These are phyloP conservation scores for Colletotrichum tabaci DNA, from an alignment of 2,329 filamentous ascomycete genomes.

Conservation along the genomic window DNA sequence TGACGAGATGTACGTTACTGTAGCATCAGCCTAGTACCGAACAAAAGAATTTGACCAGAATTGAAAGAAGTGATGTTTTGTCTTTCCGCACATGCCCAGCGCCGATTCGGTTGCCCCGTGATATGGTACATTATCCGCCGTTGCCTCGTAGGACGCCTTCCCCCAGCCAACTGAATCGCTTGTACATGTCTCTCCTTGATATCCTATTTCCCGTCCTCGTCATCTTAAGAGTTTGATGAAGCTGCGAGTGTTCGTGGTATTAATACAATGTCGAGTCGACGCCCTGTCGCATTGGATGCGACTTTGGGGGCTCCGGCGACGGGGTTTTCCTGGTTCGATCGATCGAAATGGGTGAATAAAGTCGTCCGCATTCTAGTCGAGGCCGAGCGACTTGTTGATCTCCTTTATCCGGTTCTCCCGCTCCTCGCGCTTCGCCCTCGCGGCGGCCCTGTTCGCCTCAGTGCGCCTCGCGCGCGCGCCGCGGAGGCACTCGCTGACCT, in stretches of 20 bases:
- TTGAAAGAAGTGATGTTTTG: not conserved
- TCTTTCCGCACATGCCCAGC: not conserved
- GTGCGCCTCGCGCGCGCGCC: constrained; percentile 85
- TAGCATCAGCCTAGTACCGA: not conserved
- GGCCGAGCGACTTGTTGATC: constrained; percentile 63
- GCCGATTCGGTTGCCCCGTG: not conserved
- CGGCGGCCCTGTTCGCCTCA: constrained; percentile 79
- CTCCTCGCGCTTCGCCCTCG: constrained; percentile 79
- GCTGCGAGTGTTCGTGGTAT: constrained; percentile 11
- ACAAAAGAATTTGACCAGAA: not conserved
- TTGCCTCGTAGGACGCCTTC: constrained; percentile 15
- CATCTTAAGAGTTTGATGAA: not conserved
- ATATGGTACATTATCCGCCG: constrained; percentile 1
- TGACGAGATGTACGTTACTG: not conserved
- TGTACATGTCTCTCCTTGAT: not conserved
- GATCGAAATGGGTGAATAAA: not conserved
- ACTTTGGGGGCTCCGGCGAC: no score
- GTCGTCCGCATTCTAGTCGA: constrained; percentile 42
- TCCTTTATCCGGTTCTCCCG: constrained; percentile 79
- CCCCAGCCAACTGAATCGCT: not conserved
- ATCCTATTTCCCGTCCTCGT: not conserved
- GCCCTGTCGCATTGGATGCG: no score
- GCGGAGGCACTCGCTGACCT: constrained; percentile 88
- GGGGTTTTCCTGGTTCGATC: not conserved
- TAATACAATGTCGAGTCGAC: constrained; percentile 11